Conservation (phyloP, 208 protist species). For the Trypanosoma melophagium region DNA sequence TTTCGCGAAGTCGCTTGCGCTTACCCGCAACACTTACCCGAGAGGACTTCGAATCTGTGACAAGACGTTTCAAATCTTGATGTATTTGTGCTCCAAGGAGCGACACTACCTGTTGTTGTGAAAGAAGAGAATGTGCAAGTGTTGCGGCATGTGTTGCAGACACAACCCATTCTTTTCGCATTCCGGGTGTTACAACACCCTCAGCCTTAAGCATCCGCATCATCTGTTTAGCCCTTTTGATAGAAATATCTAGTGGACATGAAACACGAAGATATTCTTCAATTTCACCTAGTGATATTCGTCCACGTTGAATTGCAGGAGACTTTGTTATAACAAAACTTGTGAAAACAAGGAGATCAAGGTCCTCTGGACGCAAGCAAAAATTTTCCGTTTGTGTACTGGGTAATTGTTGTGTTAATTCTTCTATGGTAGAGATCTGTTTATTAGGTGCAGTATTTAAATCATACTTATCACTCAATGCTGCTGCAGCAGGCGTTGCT, state of each 20-base stretch:
- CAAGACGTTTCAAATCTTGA: constrained; percentile 18
- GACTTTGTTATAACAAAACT: constrained; percentile 53
- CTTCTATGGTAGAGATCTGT: neutral
- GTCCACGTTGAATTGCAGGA: constrained; percentile 37
- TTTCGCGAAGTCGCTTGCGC: constrained; percentile 15
- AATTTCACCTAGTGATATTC: constrained; percentile 43
- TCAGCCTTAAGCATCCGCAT: constrained; percentile 39
- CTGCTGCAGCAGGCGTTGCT: neutral
- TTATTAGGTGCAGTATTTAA: neutral
- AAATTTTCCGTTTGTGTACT: neutral
- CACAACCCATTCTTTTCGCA: constrained; percentile 20
- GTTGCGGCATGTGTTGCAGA: neutral
- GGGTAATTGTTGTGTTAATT: constrained; percentile 1
- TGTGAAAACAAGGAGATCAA: constrained; percentile 54
- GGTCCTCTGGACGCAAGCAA: constrained; percentile 5
- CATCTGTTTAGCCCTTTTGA: constrained; percentile 24
- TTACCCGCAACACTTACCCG: constrained; percentile 5
- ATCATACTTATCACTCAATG: neutral
- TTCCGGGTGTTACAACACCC: constrained; percentile 16
- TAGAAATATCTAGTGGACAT: constrained; percentile 56
- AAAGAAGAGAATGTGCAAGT: constrained; percentile 15
- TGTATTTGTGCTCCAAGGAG: constrained; percentile 24
- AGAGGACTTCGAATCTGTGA: neutral
- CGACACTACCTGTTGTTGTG: constrained; percentile 25
- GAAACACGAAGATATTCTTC: constrained; percentile 45